A percentile compares a stretch with the other conserved stretches of the same genome.
These are phyloP conservation scores for Leccinum rimulosum DNA, from an alignment of 768 basidiomycete genomes.

Conservation along the genomic window DNA sequence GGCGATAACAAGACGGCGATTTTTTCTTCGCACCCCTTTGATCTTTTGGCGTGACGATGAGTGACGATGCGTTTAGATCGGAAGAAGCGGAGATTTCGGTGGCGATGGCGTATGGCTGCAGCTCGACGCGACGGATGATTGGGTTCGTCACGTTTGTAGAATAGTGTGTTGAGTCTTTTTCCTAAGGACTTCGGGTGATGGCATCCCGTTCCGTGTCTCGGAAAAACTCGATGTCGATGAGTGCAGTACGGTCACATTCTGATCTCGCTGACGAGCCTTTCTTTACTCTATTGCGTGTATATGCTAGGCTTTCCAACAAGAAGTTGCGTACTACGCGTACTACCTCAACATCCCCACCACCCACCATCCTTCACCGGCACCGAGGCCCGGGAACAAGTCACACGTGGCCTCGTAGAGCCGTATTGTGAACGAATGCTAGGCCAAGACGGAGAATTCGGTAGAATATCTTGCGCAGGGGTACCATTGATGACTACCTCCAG, in stretches of 20 bases:
- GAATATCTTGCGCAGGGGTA: constrained; percentile 92
- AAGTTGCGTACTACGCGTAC: constrained; percentile 79
- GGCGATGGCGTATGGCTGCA: constrained; percentile 88
- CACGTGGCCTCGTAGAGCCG: constrained; percentile 93
- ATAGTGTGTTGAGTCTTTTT: constrained; percentile 56
- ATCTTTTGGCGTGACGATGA: constrained; percentile 8
- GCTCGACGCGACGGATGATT: constrained; percentile 88
- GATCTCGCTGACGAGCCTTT: constrained; percentile 10
- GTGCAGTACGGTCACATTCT: constrained; percentile 4
- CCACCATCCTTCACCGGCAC: constrained; percentile 72
- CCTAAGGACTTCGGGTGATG: too few relatives aligned
- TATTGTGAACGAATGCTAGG: constrained; percentile 76
- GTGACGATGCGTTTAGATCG: constrained; percentile 24
- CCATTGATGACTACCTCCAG: constrained; percentile 82
- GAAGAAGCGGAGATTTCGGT: constrained; percentile 75
- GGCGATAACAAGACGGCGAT: constrained; percentile 57
- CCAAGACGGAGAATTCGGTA: constrained; percentile 68
- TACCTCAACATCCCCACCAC: constrained; percentile 86
- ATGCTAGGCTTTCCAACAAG: constrained; percentile 83
- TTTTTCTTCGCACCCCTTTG: constrained; percentile 7
- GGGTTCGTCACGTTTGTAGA: constrained; percentile 94
- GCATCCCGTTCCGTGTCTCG: constrained; percentile 16
- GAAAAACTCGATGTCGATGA: constrained; percentile 8
- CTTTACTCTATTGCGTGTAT: too few relatives aligned
- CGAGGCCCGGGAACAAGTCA: constrained; percentile 59